Percentiles rank a stretch among this genome's conserved stretches.
These are phyloP conservation scores for Russula compacta DNA, from an alignment of 768 basidiomycete genomes.

Conservation along the genomic window DNA sequence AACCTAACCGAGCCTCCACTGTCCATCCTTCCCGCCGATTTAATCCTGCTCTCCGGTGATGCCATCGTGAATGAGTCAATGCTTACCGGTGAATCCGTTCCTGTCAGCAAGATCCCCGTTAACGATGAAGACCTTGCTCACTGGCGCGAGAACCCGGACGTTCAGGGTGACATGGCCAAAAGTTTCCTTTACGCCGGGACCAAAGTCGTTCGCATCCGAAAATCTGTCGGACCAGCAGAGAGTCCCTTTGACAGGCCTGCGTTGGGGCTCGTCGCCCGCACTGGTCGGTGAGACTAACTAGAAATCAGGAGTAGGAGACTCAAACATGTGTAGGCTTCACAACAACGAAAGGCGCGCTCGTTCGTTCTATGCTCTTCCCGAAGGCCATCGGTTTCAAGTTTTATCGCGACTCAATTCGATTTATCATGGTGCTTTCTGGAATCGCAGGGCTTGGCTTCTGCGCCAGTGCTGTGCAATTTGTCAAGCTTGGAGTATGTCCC, in stretches of 20 bases:
- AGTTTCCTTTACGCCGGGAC: constrained; percentile 89
- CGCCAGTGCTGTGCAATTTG: constrained; percentile 84
- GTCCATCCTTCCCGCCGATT: constrained; percentile 75
- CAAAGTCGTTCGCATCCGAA: constrained; percentile 78
- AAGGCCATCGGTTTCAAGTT: constrained; percentile 99
- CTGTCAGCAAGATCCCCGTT: constrained; percentile 82
- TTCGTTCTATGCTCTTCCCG: constrained; percentile 97
- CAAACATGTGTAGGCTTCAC: constrained; percentile 61
- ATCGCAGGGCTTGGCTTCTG: constrained; percentile 89
- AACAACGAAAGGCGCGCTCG: constrained; percentile 93
- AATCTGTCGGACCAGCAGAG: constrained; percentile 40
- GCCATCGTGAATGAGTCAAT: constrained; percentile 98
- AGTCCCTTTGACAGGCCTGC: constrained; percentile 50
- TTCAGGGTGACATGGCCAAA: constrained; percentile 56
- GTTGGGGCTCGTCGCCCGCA: constrained; percentile 75
- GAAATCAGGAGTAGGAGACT: not conserved
- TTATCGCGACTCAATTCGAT: constrained; percentile 84
- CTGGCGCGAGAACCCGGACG: constrained; percentile 61
- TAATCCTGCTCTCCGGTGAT: constrained; percentile 89
- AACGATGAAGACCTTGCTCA: constrained; percentile 66
- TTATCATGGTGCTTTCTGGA: constrained; percentile 86
- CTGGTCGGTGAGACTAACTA: constrained; percentile 41
- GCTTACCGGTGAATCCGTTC: constrained; percentile 98
- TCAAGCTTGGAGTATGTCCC: constrained; percentile 70
- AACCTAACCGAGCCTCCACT: constrained; percentile 76